A percentile compares a stretch with the other conserved stretches of the same genome.
phyloP scores from a whole-genome alignment of 495 filamentous ascomycete species.

The Melanomma pulvis-pyrius region DNA sequence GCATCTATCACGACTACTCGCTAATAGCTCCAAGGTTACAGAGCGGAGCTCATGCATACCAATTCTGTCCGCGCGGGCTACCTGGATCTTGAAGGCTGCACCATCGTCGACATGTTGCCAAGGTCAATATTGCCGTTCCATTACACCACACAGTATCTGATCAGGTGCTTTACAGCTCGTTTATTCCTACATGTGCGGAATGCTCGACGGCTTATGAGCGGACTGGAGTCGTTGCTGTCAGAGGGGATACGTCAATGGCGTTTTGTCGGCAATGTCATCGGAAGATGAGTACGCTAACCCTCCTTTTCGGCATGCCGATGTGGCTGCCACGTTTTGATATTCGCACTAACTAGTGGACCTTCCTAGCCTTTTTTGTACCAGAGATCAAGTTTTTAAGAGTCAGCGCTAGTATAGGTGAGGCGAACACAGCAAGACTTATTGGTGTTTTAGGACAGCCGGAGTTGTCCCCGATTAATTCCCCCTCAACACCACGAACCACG shows the following conservation, averaged over 20 bases:
- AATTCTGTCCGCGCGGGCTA: constrained; percentile 79
- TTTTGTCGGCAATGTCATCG: constrained; percentile 80
- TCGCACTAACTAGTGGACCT: neutral
- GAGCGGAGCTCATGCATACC: constrained; percentile 74
- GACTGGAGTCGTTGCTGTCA: constrained; percentile 69
- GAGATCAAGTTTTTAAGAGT: constrained; percentile 80
- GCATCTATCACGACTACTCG: neutral
- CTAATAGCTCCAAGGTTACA: constrained; percentile 55
- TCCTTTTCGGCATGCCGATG: constrained; percentile 25
- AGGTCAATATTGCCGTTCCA: constrained; percentile 43
- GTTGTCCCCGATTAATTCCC: neutral
- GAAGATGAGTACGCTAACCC: constrained; percentile 61
- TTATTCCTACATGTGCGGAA: constrained; percentile 77
- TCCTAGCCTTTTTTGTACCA: constrained; percentile 66
- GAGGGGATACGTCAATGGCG: constrained; percentile 75
- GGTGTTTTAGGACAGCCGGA: neutral
- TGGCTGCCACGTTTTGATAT: neutral
- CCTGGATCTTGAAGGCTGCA: constrained; percentile 79
- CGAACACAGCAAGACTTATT: neutral
- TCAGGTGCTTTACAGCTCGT: constrained; percentile 62
- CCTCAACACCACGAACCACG: neutral
- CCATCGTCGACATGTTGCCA: constrained; percentile 75
- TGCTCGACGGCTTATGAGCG: constrained; percentile 71
- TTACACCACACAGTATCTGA: neutral
- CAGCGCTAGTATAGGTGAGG: constrained; percentile 55